Conservation (phyloP, 1,284 basidiomycete genomes). For the Sanguinoderma infundibulare region DNA sequence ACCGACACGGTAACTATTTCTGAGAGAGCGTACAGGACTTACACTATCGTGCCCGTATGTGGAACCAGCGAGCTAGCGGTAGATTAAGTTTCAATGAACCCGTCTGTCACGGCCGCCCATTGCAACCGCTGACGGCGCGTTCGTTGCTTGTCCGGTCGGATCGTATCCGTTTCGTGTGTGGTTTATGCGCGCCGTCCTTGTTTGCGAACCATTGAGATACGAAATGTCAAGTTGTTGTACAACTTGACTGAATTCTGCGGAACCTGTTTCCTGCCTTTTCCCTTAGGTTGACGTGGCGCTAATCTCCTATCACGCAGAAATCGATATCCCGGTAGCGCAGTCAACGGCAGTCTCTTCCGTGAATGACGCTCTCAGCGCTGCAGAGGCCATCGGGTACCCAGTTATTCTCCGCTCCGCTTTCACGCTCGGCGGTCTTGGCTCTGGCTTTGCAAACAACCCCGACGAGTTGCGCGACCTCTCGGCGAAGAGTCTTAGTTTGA, state of each 20-base stretch:
- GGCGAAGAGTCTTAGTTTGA: constrained; percentile 89
- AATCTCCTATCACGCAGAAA: constrained; percentile 64
- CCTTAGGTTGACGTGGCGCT: background rate
- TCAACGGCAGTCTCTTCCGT: constrained; percentile 98
- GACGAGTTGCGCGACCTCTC: constrained; percentile 95
- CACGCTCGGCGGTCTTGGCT: constrained; percentile 97
- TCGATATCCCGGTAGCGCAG: constrained; percentile 96
- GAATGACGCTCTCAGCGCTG: constrained; percentile 90
- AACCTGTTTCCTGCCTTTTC: constrained; percentile 1
- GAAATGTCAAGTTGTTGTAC: too few species aligned
- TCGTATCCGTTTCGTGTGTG: too few species aligned
- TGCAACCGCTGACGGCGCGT: background rate
- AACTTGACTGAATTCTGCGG: background rate
- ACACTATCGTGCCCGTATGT: too few species aligned
- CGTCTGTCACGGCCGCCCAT: background rate
- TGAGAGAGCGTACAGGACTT: too few species aligned
- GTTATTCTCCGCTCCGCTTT: constrained; percentile 98
- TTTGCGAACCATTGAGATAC: too few species aligned
- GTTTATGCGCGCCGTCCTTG: too few species aligned
- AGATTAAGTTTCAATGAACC: background rate
- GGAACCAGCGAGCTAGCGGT: background rate
- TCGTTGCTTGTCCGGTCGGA: background rate
- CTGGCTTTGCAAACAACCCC: constrained; percentile 95
- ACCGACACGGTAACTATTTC: too few species aligned
- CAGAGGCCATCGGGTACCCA: constrained; percentile 93